A percentile compares a stretch with the other conserved stretches of the same genome.
These are phyloP conservation scores for Fusarium clavum DNA, from an alignment of 2,329 filamentous ascomycete species.

Conservation along the genomic window DNA sequence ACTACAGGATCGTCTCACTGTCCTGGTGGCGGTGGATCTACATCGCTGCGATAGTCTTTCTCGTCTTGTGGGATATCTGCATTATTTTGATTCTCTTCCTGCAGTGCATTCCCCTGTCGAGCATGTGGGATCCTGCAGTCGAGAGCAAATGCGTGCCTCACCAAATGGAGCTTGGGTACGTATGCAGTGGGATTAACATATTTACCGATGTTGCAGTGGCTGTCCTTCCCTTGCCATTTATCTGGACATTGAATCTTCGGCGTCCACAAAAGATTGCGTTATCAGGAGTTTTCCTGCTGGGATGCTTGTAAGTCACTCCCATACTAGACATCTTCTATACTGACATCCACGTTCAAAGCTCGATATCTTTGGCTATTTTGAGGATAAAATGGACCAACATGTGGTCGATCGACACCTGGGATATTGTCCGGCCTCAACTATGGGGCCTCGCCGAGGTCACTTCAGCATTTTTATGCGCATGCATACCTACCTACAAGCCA, in stretches of 20 bases:
- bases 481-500: constrained; percentile 33
- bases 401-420: constrained; percentile 9
- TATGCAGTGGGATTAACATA: constrained; percentile 19
- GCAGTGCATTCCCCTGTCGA: constrained; percentile 17
- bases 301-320: constrained; percentile 25
- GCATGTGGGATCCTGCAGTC: constrained; percentile 16
- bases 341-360: not conserved
- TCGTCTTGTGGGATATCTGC: constrained; percentile 14
- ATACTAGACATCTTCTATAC: fast-evolving
- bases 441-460: constrained; percentile 37
- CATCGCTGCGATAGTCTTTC: not conserved
- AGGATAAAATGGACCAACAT: constrained; percentile 24
- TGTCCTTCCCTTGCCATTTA: constrained; percentile 17
- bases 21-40: constrained; percentile 21
- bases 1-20: constrained; percentile 25
- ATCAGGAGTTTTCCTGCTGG: constrained; percentile 17
- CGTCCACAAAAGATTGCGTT: constrained; percentile 27
- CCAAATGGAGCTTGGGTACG: not conserved
- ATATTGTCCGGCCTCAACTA: constrained; percentile 6
- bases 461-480: constrained; percentile 30
- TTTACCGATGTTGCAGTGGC: constrained; percentile 30
- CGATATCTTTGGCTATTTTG: constrained; percentile 21
- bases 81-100: constrained; percentile 11
- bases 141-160: constrained; percentile 5
- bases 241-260: constrained; percentile 29